Conservation (phyloP, 257 asterid genomes). For the Leptodermis oblonga region DNA sequence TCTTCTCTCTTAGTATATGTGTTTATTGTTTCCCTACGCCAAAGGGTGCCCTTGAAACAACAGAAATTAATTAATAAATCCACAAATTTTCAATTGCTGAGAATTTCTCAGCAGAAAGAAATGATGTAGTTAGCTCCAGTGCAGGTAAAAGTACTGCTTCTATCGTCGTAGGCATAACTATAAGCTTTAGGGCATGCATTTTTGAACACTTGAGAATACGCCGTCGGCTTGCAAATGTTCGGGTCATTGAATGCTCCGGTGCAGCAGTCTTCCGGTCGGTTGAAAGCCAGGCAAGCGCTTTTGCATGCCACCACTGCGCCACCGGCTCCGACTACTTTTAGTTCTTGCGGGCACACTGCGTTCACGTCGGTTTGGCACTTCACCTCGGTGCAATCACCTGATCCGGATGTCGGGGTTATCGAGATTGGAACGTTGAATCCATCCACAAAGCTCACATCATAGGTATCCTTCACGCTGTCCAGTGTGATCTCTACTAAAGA, state of each 20-base stretch:
- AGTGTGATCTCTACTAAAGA: constrained; percentile 67
- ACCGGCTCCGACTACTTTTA: constrained; percentile 25
- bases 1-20: too few relatives aligned
- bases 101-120: constrained; percentile 35
- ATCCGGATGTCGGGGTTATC: constrained; percentile 24
- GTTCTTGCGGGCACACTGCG: constrained; percentile 37
- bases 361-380: constrained; percentile 38
- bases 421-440: constrained; percentile 49
- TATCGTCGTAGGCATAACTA: constrained; percentile 63
- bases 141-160: constrained; percentile 58
- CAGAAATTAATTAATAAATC: too few relatives aligned
- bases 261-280: constrained; percentile 52
- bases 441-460: constrained; percentile 61
- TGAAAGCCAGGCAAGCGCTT: constrained; percentile 54
- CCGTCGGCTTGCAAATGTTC: constrained; percentile 40
- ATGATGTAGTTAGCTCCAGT: constrained; percentile 41
- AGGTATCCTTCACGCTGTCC: constrained; percentile 39
- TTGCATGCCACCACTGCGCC: constrained; percentile 49
- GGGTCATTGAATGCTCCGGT: constrained; percentile 45
- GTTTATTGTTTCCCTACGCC: too few relatives aligned
- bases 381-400: constrained; percentile 38
- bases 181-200: constrained; percentile 50
- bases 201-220: constrained; percentile 50
- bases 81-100: too few relatives aligned
- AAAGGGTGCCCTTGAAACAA: too few relatives aligned